Evolutionary conservation across 2,329 filamentous ascomycete genomes (phyloP).

Genomic region (Truncatella angustata): DNA sequence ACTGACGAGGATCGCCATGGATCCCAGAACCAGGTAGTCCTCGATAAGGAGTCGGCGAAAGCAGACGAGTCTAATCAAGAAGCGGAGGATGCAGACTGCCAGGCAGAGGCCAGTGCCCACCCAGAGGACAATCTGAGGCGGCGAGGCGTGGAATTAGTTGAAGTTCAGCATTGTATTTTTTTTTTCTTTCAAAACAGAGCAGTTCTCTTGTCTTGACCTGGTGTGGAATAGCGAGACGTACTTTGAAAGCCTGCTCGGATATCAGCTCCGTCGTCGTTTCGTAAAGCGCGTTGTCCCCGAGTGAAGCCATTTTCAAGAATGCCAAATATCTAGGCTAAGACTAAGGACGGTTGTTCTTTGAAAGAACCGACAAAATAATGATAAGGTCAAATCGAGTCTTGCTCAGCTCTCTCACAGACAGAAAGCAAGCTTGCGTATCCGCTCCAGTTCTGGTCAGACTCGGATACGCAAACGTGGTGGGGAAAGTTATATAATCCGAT

Average conservation of each 20-base stretch:
- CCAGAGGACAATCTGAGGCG: neutral
- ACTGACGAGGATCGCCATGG: neutral
- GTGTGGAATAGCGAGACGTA: neutral
- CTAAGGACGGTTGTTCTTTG: neutral
- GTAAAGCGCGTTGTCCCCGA: neutral
- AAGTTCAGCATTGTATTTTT: neutral
- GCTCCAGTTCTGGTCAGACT: neutral
- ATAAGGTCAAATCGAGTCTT: neutral
- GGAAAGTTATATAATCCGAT: neutral
- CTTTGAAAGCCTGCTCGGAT: neutral
- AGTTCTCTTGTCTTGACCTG: too few species aligned
- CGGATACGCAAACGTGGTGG: neutral
- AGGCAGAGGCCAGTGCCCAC: neutral
- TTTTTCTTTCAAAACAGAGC: neutral
- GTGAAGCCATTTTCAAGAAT: neutral
- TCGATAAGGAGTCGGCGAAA: conserved; percentile 3
- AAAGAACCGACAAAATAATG: conserved; percentile 1
- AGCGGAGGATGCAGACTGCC: neutral
- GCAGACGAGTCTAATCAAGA: neutral
- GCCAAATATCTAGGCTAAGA: neutral
- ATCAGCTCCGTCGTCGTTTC: neutral
- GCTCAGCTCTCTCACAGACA: neutral
- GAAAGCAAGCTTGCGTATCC: neutral
- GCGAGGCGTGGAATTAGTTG: neutral
- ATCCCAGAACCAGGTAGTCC: conserved; percentile 8